Evolutionary conservation across 345 rosid genomes (phyloP), one percentile per base, ranked within the genome.

Genomic region (Syzygium aqueum): DNA sequence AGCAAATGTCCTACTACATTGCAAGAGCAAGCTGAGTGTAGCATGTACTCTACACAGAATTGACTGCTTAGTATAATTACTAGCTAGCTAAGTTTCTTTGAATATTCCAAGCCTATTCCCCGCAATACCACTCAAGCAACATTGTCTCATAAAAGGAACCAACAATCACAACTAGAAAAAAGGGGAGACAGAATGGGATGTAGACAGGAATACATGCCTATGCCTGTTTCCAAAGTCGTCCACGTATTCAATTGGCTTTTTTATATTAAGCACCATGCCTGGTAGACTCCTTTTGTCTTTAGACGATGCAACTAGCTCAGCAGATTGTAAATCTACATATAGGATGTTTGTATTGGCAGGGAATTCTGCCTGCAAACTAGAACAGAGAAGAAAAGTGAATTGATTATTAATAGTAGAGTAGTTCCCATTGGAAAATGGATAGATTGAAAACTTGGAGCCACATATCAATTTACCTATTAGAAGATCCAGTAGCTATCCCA

Each of bases 261-360:
- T 96, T 87, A 90, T 88, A 90, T 97, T 95, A 40, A 96, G 90
- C 89, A 97, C 97, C 96, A 96, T 91, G 82, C 96, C 97, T 49
- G 98, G 99, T 90, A 97, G 92, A 90, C 98, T 91, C 87, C 90
- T 94, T 88, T 87, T 94, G 86, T 84, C 92, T 77, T 92, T 91
- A 59, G 93, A 89, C 49, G 97, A 95, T 86, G 92, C 98, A 92
- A 96, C 89, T 85, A 89, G 87, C 91, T 95, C 96, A 40, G 92
- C 94, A 25, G 98, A 91, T 84, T 89, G 91, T 90, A 97, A 91
- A 92, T 95, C 97, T 89, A 97, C 96, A 84, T 95, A 96, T 25
- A 97, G 92, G 88, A 97, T 96, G 90, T 97, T 97, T 85, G 98
- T 97, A 91, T 97, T 97, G 89, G 99, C 98, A 88, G 97, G 99